These are phyloP conservation scores for Cordyceps cateniannulata DNA, from an alignment of 2,329 filamentous ascomycete genomes.

Conservation along the genomic window DNA sequence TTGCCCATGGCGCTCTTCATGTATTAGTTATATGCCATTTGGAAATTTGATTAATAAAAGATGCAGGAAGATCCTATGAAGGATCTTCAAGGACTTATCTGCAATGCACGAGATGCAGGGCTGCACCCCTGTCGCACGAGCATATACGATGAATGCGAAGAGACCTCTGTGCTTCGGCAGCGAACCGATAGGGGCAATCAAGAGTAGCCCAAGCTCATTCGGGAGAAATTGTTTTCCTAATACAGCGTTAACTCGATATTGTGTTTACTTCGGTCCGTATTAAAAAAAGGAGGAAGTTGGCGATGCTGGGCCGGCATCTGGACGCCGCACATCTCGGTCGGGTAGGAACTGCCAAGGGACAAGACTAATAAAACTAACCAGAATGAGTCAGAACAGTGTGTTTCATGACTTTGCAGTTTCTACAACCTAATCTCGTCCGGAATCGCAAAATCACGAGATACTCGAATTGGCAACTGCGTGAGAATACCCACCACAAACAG, in stretches of 20 bases:
- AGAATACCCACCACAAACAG: background rate
- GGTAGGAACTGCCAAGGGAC: background rate
- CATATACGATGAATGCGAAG: constrained; percentile 6
- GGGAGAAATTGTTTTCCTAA: background rate
- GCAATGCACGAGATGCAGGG: background rate
- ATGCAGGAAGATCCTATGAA: background rate
- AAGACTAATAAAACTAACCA: background rate
- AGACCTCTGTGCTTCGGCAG: background rate
- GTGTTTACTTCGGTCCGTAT: too few species aligned
- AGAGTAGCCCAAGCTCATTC: background rate
- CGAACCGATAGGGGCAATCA: background rate
- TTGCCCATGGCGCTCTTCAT: too few species aligned
- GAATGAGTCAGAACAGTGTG: background rate
- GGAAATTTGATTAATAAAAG: background rate
- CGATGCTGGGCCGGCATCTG: too few species aligned
- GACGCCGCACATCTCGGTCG: too few species aligned
- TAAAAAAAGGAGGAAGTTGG: too few species aligned
- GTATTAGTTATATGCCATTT: background rate
- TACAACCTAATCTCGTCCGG: background rate
- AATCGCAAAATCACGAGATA: background rate
- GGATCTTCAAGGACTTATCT: background rate
- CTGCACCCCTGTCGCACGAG: background rate
- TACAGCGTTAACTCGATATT: too few species aligned
- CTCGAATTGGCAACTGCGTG: background rate
- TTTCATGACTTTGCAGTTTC: background rate